Evolutionary conservation across 257 asterid genomes (phyloP), one percentile per base, ranked within the genome.

Genomic region (Penstemon eatonii): DNA sequence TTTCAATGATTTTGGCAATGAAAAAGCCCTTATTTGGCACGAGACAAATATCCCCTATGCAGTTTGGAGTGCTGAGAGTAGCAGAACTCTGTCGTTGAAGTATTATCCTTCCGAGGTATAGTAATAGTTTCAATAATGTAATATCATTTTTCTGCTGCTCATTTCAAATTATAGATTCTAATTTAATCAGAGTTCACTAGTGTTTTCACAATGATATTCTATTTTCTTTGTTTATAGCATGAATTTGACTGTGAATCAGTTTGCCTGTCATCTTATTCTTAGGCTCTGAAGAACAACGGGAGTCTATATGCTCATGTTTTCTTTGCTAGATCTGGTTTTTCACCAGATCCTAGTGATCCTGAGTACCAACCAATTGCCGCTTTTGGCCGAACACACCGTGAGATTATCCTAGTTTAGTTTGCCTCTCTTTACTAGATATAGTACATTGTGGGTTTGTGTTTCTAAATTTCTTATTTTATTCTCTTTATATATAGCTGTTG

Each of bases 1-100:
- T 6, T 89, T 94, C 65, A 80, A 74, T 69, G 96, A 94, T 79
- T 93, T 94, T 58, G 81, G 95, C 47, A 89, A 66, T 79, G 97
- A 94, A 82, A 69, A 81, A 61, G 88, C 96, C 60, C 95, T 94
- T 61, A 75, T 84, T 67, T 93, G 99, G 99, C 96, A 93, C 50
- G 99, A 93, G 86, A 83, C 96, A 39, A 90, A 86, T 66, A 85
- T 93, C 73, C 99, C 99, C 18, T 93, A 89, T 80, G 99, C 97
- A 70, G 96, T 89, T 75, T 93, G 96, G 96, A 82, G 83, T 65
- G 79, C 89, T 11, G 94, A 89, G 67, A 89, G 99, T 82, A 79
- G 78, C 69, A 83, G 99, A 73, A 71, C 77, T 59, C 67, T 88
- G 63, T 93, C 97, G 2, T 67, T 90, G 84, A 83, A 87, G 79